Evolutionary conservation across 2,329 filamentous ascomycete genomes (phyloP).

Genomic region (Xylariomycetidae sp.): DNA sequence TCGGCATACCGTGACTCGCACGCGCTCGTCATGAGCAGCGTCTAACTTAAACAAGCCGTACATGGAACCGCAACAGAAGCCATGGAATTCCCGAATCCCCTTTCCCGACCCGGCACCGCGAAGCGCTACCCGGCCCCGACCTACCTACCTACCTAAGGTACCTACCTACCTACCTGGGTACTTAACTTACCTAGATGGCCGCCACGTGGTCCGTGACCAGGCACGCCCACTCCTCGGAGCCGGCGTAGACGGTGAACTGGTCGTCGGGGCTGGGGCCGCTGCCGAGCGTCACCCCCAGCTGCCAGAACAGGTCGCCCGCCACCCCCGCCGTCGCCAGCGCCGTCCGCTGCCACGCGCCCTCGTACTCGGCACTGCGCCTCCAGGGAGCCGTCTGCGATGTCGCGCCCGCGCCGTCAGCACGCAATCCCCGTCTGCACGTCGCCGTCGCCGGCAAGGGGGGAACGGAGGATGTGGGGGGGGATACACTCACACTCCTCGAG

Average conservation of each 20-base stretch:
- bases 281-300: slow-evolving; percentile 29
- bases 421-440: no score
- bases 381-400: slow-evolving; percentile 20
- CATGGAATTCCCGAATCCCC: no score
- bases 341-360: slow-evolving; percentile 24
- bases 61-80: no score
- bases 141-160: no score
- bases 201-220: slow-evolving; percentile 39
- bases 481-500: slow-evolving; percentile 34
- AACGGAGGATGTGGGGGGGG: not conserved
- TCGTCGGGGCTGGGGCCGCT: slow-evolving; percentile 36
- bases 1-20: no score
- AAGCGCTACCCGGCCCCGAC: no score
- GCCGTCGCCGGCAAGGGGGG: no score
- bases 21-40: no score
- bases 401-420: no score
- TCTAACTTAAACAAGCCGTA: no score
- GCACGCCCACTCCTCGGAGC: slow-evolving; percentile 35
- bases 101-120: no score
- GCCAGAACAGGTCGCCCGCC: slow-evolving; percentile 27
- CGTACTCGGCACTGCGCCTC: slow-evolving; percentile 23
- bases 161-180: slow-evolving; percentile 1
- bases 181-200: slow-evolving; percentile 19
- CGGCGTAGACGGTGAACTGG: slow-evolving; percentile 39
- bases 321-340: slow-evolving; percentile 21